These are phyloP conservation scores for Globisporangium nagaii DNA, from an alignment of 352 stramenopile species.

Conservation along the genomic window DNA sequence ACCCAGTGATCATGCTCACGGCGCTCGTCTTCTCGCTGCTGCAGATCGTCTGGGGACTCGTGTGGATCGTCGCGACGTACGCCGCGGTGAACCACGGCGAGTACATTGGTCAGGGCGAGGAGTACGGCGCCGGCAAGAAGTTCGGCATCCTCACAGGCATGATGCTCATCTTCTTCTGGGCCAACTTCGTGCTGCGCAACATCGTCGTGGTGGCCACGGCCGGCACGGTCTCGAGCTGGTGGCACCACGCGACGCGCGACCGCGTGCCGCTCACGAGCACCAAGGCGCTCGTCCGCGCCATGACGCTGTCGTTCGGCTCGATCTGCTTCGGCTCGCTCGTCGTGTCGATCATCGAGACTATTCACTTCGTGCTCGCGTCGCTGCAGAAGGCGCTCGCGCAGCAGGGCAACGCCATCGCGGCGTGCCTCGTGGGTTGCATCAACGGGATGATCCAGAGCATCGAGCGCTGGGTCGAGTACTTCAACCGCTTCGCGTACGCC, in stretches of 20 bases:
- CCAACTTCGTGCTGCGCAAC: constrained; percentile 61
- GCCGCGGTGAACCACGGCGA: constrained; percentile 51
- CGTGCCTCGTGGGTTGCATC: constrained; percentile 38
- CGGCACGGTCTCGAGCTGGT: constrained; percentile 84
- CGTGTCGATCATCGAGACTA: constrained; percentile 60
- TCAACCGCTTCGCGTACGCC: constrained; percentile 72
- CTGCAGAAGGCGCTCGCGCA: constrained; percentile 35
- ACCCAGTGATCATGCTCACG: constrained; percentile 61
- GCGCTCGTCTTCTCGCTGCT: constrained; percentile 70
- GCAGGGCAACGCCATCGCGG: constrained; percentile 47
- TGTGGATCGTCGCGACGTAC: constrained; percentile 72
- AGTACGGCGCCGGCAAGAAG: constrained; percentile 30
- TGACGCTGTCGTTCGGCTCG: constrained; percentile 81
- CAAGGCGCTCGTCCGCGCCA: constrained; percentile 42
- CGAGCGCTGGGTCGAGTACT: constrained; percentile 62
- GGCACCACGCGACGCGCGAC: constrained; percentile 54
- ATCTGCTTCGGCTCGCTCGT: constrained; percentile 83
- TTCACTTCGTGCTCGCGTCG: constrained; percentile 36
- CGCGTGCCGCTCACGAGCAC: constrained; percentile 29
- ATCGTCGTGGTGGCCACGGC: constrained; percentile 78
- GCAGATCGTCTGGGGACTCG: constrained; percentile 64
- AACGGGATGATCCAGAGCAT: constrained; percentile 53
- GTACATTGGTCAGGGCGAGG: constrained; percentile 26
- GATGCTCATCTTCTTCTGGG: constrained; percentile 82
- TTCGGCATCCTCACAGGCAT: constrained; percentile 47